Base-by-base conservation (phyloP, 495 filamentous ascomycete species). In the Friedmanniomyces simplex region DNA sequence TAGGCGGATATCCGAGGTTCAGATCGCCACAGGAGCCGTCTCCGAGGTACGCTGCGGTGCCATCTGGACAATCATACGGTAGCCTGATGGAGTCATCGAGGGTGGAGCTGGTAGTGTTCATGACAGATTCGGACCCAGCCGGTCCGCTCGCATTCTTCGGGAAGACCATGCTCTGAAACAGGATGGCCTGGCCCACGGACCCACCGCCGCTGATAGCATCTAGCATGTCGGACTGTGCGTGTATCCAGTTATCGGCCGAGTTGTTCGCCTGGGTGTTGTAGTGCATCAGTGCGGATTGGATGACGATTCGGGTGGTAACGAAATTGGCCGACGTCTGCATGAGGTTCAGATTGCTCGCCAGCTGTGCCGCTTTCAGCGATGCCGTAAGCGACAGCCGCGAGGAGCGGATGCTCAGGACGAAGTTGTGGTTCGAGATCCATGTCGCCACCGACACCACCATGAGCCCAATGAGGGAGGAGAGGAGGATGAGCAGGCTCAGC, bases 361-460 rank as follows among this genome's bases (percentile, higher is more conserved):
- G 77, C 66, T 91, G 84, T 21, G 85, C 81, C 25, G 89, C 83
- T 69, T 95, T 95, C 66, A 95, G 79, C 13, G 84, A 87, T 16
- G 91, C 91, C 1, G 87, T 87, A 50, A 95, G 78, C 26, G 84
- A 71, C 30, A 95, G 79, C 36, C 80, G 77, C 61, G 71, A 72
- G 66, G 74, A 79, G 77, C 76, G 70, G 63, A 90, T 78, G 50
- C 70, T 74, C 14, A 85, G 71, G 26, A 93, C 84, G 60, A 90
- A 89, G 51, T 78, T 75, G 68, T 88, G 83, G 58, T 86, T 88
- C 52, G 82, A 88, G 52, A 85, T 64, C 71, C 71, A 84, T 70
- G 81, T 84, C 65, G 84, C 82, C 59, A 85, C 73, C 20, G 81
- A 73, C 22, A 86, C 73, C 24, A 85, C 79, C 34, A 79, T 79